Evolutionary conservation across 2,329 filamentous ascomycete genomes (phyloP), one percentile per base, ranked within the genome.

Genomic region (Colletotrichum navitas): DNA sequence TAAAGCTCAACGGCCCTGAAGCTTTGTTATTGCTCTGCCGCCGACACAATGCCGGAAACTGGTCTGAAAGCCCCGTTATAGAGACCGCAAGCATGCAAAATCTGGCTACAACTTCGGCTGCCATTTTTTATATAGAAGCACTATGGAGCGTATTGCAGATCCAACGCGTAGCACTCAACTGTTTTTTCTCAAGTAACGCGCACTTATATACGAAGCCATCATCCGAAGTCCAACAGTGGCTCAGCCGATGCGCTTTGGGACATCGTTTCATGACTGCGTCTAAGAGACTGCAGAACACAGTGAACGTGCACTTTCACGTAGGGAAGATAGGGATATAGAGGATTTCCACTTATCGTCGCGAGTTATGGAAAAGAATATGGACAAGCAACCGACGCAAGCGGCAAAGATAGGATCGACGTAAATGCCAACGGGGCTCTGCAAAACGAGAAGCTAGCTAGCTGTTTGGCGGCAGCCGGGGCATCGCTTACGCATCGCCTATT

Each of bases 1-100:
- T 78, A 74, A 88, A 86, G 12, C 73, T 76, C 12, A 81, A 75
- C 8, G 79, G 78, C 0, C 41, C 55, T 0, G 54, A 58, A 14
- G 43, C 58, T 32, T n/a, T 68, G 18, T 10, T 29, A 7, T 55
- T 54, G 21, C 34, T n/a, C 16, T 66, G 55, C 5, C 69, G 66
- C 8, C 39, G 56, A 8, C 43, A 39, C 5, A 60, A 21, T 8
- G 12, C 16, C 10, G 65, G 47, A 2, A 32, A 1, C 43, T 69
- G 65, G 2, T 18, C 24, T 1, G 69, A 60, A 6, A 63, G 21
- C 12, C 65, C 69, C 21, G 26, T 43, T 16, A 56, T 24, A 3
- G 68, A 3, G 54, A 14, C 52, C 3, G 51, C 39, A 3, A 55
- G n/a, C 6, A 32, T 24, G 36, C 55, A 60, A 3, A 52, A 58